Percentiles rank a stretch among this genome's conserved stretches.
Conservation (phyloP, 164 flowering plant genomes). For the Tinospora cordifolia region DNA sequence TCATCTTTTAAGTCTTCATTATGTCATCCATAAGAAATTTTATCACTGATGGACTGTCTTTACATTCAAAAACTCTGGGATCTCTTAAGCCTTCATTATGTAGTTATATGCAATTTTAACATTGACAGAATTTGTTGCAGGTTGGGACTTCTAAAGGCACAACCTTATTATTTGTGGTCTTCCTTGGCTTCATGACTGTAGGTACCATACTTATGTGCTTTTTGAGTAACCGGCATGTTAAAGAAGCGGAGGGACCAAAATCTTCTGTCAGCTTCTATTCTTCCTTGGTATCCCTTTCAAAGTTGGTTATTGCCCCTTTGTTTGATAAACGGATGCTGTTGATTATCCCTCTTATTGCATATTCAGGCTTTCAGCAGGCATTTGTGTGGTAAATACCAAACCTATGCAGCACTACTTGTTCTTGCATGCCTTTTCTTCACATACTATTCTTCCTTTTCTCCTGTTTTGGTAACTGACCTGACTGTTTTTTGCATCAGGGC, state of each 20-base stretch:
- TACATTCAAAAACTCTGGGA: not conserved
- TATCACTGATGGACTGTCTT: no score
- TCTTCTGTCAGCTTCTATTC: slow-evolving; percentile 32
- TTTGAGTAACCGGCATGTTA: slow-evolving; percentile 43
- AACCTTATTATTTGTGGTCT: slow-evolving; percentile 60
- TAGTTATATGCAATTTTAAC: not conserved
- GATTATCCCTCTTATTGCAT: slow-evolving; percentile 77
- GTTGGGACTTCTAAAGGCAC: slow-evolving; percentile 63
- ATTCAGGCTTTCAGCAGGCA: slow-evolving; percentile 95
- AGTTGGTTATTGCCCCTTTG: slow-evolving; percentile 47
- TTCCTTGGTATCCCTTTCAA: slow-evolving; percentile 36
- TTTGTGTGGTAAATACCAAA: slow-evolving; percentile 67
- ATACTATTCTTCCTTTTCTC: not conserved
- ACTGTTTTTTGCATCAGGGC: slow-evolving; percentile 44
- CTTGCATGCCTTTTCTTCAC: not conserved
- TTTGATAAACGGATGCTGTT: slow-evolving; percentile 57
- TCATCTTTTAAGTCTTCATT: no score
- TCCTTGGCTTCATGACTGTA: slow-evolving; percentile 71
- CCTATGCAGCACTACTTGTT: not conserved
- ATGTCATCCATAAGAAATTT: no score
- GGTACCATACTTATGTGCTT: slow-evolving; percentile 80
- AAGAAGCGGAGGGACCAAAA: slow-evolving; percentile 31
- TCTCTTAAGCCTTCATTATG: not conserved
- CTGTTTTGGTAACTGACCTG: not conserved
- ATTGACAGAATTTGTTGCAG: slow-evolving; percentile 34